Percentiles rank a stretch among this genome's conserved stretches.
Conservation (phyloP, 768 basidiomycete genomes). For the Lactifluus subvellereus region DNA sequence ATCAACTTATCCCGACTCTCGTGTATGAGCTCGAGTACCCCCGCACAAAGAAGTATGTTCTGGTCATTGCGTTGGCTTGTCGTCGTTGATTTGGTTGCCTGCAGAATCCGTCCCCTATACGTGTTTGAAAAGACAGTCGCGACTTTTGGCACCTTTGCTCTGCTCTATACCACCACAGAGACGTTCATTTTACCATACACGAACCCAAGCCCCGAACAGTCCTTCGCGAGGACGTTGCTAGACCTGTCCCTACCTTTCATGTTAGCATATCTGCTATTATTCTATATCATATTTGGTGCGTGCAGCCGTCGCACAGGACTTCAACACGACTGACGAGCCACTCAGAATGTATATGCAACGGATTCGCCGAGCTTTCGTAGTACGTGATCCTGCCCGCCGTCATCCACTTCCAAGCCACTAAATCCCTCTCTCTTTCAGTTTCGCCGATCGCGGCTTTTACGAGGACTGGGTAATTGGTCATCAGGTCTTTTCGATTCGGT, state of each 20-base stretch:
- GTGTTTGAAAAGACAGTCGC: constrained; percentile 67
- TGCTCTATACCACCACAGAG: constrained; percentile 92
- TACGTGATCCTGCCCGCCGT: constrained; percentile 33
- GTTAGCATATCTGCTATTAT: constrained; percentile 83
- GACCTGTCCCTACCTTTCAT: constrained; percentile 91
- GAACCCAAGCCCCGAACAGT: constrained; percentile 56
- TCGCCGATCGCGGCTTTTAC: constrained; percentile 97
- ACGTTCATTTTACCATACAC: constrained; percentile 86
- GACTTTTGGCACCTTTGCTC: constrained; percentile 91
- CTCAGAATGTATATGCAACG: constrained; percentile 93
- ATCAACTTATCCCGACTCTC: constrained; percentile 83
- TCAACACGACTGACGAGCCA: constrained; percentile 11
- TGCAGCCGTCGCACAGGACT: neutral
- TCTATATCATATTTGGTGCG: constrained; percentile 80
- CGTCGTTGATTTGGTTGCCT: neutral
- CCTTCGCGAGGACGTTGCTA: constrained; percentile 68
- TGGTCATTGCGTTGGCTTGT: neutral
- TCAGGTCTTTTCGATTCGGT: neutral
- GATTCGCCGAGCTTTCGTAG: constrained; percentile 89
- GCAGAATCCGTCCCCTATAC: constrained; percentile 70
- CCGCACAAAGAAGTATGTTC: constrained; percentile 67
- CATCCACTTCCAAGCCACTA: neutral
- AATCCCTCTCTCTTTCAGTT: constrained; percentile 41
- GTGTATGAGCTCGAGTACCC: constrained; percentile 98
- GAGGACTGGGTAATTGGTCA: constrained; percentile 75